These are phyloP conservation scores for Penicillium sp. DNA, from an alignment of 2,329 filamentous ascomycete genomes.

Conservation along the genomic window DNA sequence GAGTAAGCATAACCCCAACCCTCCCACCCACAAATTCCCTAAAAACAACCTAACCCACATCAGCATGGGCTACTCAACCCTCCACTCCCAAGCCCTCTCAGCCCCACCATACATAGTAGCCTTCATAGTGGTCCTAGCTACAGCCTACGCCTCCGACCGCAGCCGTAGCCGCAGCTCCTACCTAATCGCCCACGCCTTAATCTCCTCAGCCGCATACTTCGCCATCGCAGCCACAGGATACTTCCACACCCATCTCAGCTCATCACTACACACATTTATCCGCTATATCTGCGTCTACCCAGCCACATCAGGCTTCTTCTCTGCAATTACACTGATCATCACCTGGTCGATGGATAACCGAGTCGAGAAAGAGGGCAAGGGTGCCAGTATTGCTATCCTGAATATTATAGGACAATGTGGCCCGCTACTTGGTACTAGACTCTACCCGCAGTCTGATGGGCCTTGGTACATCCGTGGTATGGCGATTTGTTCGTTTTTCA, in stretches of 20 bases:
- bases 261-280: conserved; percentile 35
- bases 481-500: conserved; percentile 58
- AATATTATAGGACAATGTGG: conserved; percentile 79
- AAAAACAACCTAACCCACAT: neutral
- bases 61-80: conserved; percentile 64
- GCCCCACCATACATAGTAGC: conserved; percentile 76
- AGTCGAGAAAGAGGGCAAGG: conserved; percentile 61
- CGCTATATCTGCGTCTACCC: conserved; percentile 75
- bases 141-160: conserved; percentile 68
- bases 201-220: conserved; percentile 63
- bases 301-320: conserved; percentile 75
- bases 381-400: conserved; percentile 72
- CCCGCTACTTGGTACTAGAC: conserved; percentile 62
- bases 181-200: conserved; percentile 63
- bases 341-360: conserved; percentile 90
- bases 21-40: neutral
- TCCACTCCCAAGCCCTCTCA: conserved; percentile 69
- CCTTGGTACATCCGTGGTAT: conserved; percentile 63
- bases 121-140: conserved; percentile 67
- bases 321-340: conserved; percentile 75
- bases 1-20: conserved; percentile 39
- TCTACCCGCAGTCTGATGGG: conserved; percentile 57
- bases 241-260: conserved; percentile 38
- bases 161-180: conserved; percentile 59
- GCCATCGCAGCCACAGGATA: conserved; percentile 53